A percentile compares a stretch with the other conserved stretches of the same genome.
These are phyloP conservation scores for Echinosophora koreensis DNA, from an alignment of 306 rosid genomes.

Conservation along the genomic window DNA sequence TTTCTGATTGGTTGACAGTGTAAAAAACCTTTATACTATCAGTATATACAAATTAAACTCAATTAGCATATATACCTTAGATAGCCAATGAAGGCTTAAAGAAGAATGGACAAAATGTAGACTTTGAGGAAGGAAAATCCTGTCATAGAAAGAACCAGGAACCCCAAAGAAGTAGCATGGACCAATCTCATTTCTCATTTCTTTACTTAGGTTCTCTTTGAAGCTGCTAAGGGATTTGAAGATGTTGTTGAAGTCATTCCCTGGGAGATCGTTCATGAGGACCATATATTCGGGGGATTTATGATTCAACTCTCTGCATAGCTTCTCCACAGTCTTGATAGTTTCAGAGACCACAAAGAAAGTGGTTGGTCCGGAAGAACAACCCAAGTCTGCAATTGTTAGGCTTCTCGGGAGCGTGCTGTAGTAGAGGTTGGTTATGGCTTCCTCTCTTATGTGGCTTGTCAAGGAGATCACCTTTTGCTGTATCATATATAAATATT, in stretches of 20 bases:
- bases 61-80: conserved; percentile 56
- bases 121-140: conserved; percentile 46
- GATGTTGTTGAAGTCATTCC: conserved; percentile 63
- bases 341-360: conserved; percentile 46
- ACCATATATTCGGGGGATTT: conserved; percentile 56
- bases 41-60: too few species aligned
- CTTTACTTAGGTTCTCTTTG: conserved; percentile 24
- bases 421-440: conserved; percentile 41
- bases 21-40: too few species aligned
- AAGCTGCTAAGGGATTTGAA: conserved; percentile 57
- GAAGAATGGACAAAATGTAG: conserved; percentile 68
- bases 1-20: too few species aligned
- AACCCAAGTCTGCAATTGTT: conserved; percentile 71
- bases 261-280: conserved; percentile 53
- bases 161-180: conserved; percentile 58
- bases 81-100: conserved; percentile 61
- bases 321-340: conserved; percentile 49
- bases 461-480: conserved; percentile 51
- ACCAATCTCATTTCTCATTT: conserved; percentile 39
- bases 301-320: conserved; percentile 38
- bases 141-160: conserved; percentile 66
- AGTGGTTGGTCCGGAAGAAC: conserved; percentile 74
- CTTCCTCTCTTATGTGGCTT: conserved; percentile 53
- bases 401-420: conserved; percentile 34
- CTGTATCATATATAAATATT: conserved; percentile 31